Conservation (phyloP, 2,329 filamentous ascomycete species). For the Claviceps sp. region DNA sequence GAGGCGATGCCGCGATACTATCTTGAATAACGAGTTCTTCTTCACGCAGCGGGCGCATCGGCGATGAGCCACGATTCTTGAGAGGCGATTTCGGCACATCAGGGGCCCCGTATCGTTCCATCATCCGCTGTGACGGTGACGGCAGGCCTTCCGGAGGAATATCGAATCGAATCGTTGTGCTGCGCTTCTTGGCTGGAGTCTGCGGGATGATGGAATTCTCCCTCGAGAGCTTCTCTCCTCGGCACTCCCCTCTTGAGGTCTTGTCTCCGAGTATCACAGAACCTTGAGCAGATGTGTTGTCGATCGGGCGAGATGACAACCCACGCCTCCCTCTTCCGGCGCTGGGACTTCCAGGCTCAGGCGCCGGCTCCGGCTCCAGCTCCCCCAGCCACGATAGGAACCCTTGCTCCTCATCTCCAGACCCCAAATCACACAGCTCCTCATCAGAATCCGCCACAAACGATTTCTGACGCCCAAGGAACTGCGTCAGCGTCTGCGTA, state of each 20-base stretch:
- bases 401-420: conserved; percentile 11
- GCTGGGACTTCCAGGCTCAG: conserved; percentile 15
- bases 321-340: conserved; percentile 6
- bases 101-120: conserved; percentile 25
- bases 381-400: conserved; percentile 21
- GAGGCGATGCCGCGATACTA: conserved; percentile 8
- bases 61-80: conserved; percentile 19
- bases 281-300: neutral
- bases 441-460: conserved; percentile 26
- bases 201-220: conserved; percentile 26
- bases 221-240: conserved; percentile 7
- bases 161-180: conserved; percentile 18
- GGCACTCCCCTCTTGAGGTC: conserved; percentile 13
- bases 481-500: conserved; percentile 30
- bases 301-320: neutral
- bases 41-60: conserved; percentile 11
- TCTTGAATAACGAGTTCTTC: conserved; percentile 8
- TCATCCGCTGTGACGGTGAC: conserved; percentile 27
- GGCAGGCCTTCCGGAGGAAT: conserved; percentile 27
- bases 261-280: neutral
- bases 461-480: conserved; percentile 15
- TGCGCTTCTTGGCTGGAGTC: conserved; percentile 24
- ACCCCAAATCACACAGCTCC: neutral
- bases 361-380: no score
- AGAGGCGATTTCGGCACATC: conserved; percentile 23